Evolutionary conservation across 192 early-diverging fungal genomes (phyloP).

Genomic region (Allomyces macrogynus): DNA sequence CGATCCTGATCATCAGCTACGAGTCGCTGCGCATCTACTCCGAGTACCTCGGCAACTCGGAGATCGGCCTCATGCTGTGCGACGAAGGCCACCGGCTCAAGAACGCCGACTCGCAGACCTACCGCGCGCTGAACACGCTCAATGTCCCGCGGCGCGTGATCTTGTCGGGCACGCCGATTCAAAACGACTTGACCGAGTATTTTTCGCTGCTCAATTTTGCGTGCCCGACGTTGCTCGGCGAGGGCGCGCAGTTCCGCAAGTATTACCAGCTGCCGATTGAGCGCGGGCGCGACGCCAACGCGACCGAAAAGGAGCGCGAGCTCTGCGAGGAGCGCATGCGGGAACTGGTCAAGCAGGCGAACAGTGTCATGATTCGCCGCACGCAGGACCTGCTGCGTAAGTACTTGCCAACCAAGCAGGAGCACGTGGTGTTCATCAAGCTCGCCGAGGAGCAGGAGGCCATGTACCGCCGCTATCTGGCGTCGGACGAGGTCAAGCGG

Average conservation of each 20-base stretch:
- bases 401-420: conserved; percentile 92
- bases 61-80: conserved; percentile 82
- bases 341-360: conserved; percentile 69
- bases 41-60: conserved; percentile 45
- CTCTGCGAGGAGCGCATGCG: conserved; percentile 62
- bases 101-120: conserved; percentile 41
- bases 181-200: conserved; percentile 77
- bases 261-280: conserved; percentile 88
- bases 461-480: conserved; percentile 63
- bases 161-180: conserved; percentile 91
- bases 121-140: conserved; percentile 56
- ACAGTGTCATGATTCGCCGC: conserved; percentile 89
- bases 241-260: conserved; percentile 68
- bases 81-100: conserved; percentile 51
- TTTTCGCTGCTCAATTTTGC: conserved; percentile 87
- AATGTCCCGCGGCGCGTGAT: conserved; percentile 84
- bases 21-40: conserved; percentile 78
- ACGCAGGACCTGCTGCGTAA: conserved; percentile 92
- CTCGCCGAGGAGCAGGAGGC: conserved; percentile 51
- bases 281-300: conserved; percentile 76
- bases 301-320: conserved; percentile 53
- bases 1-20: conserved; percentile 94
- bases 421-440: conserved; percentile 93
- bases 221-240: conserved; percentile 78
- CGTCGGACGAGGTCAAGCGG: conserved; percentile 44